Conservation (phyloP, 2,329 filamentous ascomycete genomes). For the Diaporthe sp. region DNA sequence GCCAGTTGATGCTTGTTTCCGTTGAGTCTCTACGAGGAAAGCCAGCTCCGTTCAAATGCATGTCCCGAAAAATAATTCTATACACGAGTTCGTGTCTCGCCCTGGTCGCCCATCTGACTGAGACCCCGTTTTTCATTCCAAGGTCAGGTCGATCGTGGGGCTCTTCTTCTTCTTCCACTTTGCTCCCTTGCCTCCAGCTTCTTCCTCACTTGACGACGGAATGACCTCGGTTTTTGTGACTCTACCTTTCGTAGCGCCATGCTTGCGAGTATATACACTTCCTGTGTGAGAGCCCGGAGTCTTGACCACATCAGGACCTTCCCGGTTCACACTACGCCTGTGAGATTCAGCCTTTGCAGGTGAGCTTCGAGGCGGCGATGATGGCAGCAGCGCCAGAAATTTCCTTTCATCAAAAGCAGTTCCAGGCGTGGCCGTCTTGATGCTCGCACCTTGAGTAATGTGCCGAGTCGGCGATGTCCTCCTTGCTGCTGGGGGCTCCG, state of each 20-base stretch:
- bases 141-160: constrained; percentile 30
- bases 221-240: constrained; percentile 1
- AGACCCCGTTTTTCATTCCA: background rate
- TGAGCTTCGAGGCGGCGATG: constrained; percentile 17
- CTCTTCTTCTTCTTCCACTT: background rate
- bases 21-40: background rate
- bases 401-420: background rate
- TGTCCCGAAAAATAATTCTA: no score
- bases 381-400: constrained; percentile 15
- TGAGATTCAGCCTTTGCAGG: background rate
- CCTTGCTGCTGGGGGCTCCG: background rate
- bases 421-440: background rate
- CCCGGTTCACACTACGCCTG: background rate
- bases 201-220: constrained; percentile 4
- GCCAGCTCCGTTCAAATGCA: background rate
- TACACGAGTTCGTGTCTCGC: background rate
- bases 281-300: no score
- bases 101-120: background rate
- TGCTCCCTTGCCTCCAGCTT: background rate
- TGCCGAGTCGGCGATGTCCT: background rate
- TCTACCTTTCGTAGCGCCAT: background rate
- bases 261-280: background rate
- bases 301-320: background rate
- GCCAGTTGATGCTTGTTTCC: background rate
- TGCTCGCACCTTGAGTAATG: background rate